phyloP scores from a whole-genome alignment of 192 early-diverging fungal species.

The Coemansia asiatica region DNA sequence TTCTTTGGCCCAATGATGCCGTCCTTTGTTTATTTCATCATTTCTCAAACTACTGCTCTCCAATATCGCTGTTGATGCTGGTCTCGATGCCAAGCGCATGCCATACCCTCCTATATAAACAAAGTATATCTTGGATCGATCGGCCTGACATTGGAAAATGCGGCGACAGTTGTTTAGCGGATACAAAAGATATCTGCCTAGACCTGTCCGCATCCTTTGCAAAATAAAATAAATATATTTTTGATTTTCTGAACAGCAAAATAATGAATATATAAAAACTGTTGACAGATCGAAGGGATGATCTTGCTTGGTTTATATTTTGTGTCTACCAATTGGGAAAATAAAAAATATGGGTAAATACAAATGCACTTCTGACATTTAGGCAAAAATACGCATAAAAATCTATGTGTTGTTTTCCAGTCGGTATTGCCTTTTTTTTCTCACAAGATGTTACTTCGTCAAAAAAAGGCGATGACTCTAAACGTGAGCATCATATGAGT shows the following conservation, averaged over 20 bases:
- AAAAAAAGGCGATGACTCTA: no score
- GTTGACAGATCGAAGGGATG: no score
- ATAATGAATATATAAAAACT: neutral
- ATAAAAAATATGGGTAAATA: no score
- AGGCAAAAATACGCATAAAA: no score
- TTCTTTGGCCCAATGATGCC: constrained; percentile 41
- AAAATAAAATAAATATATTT: neutral
- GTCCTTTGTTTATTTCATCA: neutral
- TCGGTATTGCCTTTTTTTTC: no score
- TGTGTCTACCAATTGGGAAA: neutral
- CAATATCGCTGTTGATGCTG: neutral
- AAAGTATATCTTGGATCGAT: no score
- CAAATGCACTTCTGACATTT: neutral
- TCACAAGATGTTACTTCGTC: no score
- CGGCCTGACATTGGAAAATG: no score
- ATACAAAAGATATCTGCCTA: no score
- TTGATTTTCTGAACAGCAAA: neutral
- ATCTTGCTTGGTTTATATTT: neutral
- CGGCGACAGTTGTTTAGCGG: neutral
- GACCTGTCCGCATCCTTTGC: neutral
- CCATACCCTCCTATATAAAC: no score
- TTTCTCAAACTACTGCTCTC: neutral
- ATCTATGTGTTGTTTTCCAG: no score
- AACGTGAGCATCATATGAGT: neutral
- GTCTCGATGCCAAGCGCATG: neutral